Percentiles rank a stretch among this genome's conserved stretches.
These are phyloP conservation scores for Cenchrus fungigraminus DNA, from an alignment of 176 grass and related monocot species.

Conservation along the genomic window DNA sequence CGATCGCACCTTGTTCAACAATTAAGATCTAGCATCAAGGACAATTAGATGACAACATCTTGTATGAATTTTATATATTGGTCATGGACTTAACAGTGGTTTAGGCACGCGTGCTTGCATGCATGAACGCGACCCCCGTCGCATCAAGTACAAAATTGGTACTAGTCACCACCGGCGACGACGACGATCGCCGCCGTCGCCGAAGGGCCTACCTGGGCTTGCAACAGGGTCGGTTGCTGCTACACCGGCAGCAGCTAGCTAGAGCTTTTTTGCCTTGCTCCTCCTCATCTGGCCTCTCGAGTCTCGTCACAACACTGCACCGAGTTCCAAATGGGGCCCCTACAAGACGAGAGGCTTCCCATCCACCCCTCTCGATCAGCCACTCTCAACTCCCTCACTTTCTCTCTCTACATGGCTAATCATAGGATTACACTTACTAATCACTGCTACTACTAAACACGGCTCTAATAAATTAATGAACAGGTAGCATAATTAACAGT, in stretches of 20 bases:
- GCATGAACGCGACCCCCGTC: slow-evolving; percentile 33
- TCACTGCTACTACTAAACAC: not conserved
- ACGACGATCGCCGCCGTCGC: not conserved
- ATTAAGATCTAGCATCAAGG: too few relatives aligned
- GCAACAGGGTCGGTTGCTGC: slow-evolving; percentile 40
- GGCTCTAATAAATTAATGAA: slow-evolving; percentile 28
- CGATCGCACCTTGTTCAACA: too few relatives aligned
- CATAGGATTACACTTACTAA: slow-evolving; percentile 39
- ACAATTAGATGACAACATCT: not conserved
- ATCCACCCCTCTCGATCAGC: not conserved
- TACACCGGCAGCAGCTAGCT: slow-evolving; percentile 11
- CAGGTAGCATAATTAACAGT: not conserved
- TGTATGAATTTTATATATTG: not conserved
- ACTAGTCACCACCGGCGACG: slow-evolving; percentile 9
- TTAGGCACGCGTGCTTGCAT: not conserved
- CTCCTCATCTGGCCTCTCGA: not conserved
- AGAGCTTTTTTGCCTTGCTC: not conserved
- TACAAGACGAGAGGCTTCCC: not conserved
- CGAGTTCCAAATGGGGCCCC: slow-evolving; percentile 18
- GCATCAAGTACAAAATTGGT: slow-evolving; percentile 69
- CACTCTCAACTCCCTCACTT: not conserved
- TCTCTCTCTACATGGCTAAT: slow-evolving; percentile 44
- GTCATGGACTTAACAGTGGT: slow-evolving; percentile 8
- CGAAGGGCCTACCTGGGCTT: slow-evolving; percentile 37
- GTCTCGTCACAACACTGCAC: slow-evolving; percentile 44